Conservation (phyloP, 2,329 filamentous ascomycete genomes). For the Xylaria sp. region DNA sequence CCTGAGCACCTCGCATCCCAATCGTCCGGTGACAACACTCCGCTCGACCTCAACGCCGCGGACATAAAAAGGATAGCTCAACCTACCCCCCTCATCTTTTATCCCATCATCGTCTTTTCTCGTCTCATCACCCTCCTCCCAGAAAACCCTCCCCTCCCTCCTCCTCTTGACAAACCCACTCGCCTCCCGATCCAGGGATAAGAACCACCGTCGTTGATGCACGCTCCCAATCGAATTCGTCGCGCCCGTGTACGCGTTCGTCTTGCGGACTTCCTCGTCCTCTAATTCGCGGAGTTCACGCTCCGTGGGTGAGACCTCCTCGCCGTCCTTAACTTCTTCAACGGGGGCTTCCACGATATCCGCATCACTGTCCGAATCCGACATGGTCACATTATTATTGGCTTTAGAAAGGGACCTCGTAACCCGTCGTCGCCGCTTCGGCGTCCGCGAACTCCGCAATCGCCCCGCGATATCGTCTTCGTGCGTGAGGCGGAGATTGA, state of each 20-base stretch:
- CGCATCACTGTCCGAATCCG: conserved; percentile 18
- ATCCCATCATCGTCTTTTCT: conserved; percentile 10
- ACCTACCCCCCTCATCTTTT: conserved; percentile 2
- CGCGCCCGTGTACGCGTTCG: conserved; percentile 63
- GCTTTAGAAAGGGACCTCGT: conserved; percentile 11
- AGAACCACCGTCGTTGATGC: conserved; percentile 62
- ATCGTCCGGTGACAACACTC: conserved; percentile 61
- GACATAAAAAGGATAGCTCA: conserved; percentile 54
- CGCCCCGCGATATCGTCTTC: conserved; percentile 36
- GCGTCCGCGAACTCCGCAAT: conserved; percentile 25
- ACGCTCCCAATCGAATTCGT: conserved; percentile 61
- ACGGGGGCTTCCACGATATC: conserved; percentile 22
- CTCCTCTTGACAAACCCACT: conserved; percentile 50
- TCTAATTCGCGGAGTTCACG: conserved; percentile 42
- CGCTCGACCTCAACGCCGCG: conserved; percentile 54
- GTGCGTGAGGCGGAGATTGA: conserved; percentile 48
- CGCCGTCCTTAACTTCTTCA: conserved; percentile 13
- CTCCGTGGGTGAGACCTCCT: conserved; percentile 35
- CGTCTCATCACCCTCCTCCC: conserved; percentile 14
- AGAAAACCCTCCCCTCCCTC: conserved; percentile 22
- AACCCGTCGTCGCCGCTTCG: conserved; percentile 19
- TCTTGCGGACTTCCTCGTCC: conserved; percentile 49
- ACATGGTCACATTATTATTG: conserved; percentile 12
- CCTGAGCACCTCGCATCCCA: conserved; percentile 52
- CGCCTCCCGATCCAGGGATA: conserved; percentile 54